Base-by-base conservation (phyloP, 1,139 yeast species). In the Lodderomyces metapsilosis region DNA sequence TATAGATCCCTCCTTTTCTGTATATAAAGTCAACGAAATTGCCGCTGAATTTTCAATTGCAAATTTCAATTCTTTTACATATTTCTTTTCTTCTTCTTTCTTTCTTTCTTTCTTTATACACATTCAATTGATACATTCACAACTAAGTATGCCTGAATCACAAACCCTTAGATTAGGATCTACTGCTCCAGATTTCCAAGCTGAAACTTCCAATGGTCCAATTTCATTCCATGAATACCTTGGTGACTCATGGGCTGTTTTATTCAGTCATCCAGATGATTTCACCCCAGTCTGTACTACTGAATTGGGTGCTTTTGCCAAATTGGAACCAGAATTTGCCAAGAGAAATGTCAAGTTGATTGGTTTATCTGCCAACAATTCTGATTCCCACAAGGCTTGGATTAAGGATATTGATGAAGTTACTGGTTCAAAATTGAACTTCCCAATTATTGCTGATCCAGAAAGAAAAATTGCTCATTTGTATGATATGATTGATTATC, bases 241-340 rank as follows among this genome's bases (percentile, higher is more conserved):
- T 47, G 89, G 88, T 36, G 80, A 80, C 63, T 67, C 78, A 45
- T 87, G 95, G 95, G 83, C 79, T 43, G 78, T 87, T 44, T 74
- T 87, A 54, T 87, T 87, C 69, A 82, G 91, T 32, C 95, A 87
- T 66, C 95, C 95, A 48, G 94, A 82, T 58, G 94, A 85, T 59
- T 85, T 82, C 72, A 87, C 95, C 38, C 95, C 95, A 42, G 92
- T 87, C 40, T 87, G 95, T 69, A 87, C 95, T 52, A 87, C 95
- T 45, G 95, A 87, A 70, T 75, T 87, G 51, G 95, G 95, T 49
- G 95, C 94, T 9, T 85, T 87, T 56, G 89, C 92, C 55, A 80
- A 83, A 62, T 74, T 87, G 59, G 87, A 84, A 68, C 88, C 88
- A 37, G 94, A 87, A 65, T 87, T 87, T 61, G 73, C 82, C 59